These are phyloP conservation scores for Cylindrodendrum hubeiense DNA, from an alignment of 2,329 filamentous ascomycete species.

Conservation along the genomic window DNA sequence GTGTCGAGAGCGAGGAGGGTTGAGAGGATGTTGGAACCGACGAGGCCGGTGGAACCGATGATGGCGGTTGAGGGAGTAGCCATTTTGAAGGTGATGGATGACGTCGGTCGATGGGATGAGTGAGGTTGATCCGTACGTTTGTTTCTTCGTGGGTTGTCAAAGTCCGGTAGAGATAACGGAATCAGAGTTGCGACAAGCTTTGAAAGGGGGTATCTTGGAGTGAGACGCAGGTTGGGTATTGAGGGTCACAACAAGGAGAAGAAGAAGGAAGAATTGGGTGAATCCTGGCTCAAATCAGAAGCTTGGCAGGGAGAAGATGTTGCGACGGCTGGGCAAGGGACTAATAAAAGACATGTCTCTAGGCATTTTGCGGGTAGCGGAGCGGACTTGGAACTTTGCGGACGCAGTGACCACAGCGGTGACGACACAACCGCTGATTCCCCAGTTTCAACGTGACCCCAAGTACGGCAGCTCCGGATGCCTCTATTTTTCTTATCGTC, in stretches of 20 bases:
- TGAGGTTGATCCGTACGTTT: neutral
- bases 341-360: neutral
- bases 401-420: neutral
- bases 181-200: neutral
- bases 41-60: slow-evolving; percentile 75
- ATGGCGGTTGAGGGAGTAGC: slow-evolving; percentile 61
- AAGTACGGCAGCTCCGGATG: neutral
- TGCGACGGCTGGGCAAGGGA: too few relatives aligned
- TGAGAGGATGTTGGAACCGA: slow-evolving; percentile 80
- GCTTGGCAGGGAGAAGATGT: neutral
- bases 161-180: neutral
- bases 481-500: neutral
- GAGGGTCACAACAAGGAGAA: neutral
- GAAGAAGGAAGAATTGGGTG: neutral
- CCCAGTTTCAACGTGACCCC: neutral
- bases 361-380: neutral
- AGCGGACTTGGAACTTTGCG: neutral
- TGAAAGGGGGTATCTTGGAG: neutral
- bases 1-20: slow-evolving; percentile 68
- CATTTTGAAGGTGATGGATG: slow-evolving; percentile 28
- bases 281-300: neutral
- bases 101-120: neutral
- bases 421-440: neutral
- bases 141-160: neutral
- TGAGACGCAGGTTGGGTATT: neutral